Evolutionary conservation across 73 alveolate genomes (phyloP).

Genomic region (Halteria grandinella): DNA sequence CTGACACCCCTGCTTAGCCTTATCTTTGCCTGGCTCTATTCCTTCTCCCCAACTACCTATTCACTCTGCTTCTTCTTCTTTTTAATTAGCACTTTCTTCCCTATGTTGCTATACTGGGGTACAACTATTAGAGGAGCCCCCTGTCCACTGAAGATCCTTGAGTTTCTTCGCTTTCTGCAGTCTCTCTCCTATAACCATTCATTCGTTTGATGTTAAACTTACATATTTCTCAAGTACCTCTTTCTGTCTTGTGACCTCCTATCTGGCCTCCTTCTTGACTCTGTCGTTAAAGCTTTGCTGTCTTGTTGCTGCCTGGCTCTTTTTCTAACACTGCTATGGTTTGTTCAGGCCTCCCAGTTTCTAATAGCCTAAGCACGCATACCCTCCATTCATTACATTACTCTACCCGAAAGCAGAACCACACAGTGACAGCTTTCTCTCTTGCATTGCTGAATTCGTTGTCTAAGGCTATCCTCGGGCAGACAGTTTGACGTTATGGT

Average conservation of each 20-base stretch:
- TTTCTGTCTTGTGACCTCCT: not conserved
- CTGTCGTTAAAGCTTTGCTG: no score
- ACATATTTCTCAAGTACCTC: constrained; percentile 34
- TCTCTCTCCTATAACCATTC: constrained; percentile 33
- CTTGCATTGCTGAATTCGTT: no score
- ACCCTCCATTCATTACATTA: no score
- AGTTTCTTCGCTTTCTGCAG: constrained; percentile 15
- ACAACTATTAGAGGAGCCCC: not conserved
- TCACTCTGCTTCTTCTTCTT: not conserved
- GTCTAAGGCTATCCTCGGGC: no score
- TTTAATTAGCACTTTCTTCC: not conserved
- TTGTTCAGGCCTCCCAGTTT: no score
- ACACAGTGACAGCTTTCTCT: no score
- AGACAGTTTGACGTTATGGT: no score
- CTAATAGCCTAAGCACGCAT: no score
- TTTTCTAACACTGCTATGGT: not conserved
- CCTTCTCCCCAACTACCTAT: not conserved
- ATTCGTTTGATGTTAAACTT: not conserved
- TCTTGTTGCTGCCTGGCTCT: not conserved
- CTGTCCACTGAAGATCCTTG: not conserved
- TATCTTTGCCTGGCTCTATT: not conserved
- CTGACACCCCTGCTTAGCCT: not conserved
- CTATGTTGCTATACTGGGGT: not conserved
- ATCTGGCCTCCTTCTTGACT: not conserved
- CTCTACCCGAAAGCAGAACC: no score